Base-by-base conservation (phyloP, 2,329 filamentous ascomycete species). In the Microsporum audouinii region DNA sequence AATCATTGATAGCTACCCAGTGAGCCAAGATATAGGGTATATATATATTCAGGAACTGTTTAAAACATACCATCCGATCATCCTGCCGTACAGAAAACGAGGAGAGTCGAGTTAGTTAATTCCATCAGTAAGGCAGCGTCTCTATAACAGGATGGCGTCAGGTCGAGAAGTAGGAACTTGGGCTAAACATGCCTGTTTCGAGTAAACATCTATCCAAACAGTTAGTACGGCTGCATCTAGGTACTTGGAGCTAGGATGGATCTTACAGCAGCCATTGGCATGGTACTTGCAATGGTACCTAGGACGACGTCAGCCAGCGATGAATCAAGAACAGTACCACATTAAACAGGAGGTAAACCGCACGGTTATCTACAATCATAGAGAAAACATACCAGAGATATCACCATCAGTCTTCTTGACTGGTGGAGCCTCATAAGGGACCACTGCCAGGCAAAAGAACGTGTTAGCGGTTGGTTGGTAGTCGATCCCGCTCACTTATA, bases 261-360 rank as follows among this genome's bases (percentile, higher is more conserved):
- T 79, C 79, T 73, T 77, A 86, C 83, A 65, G 91, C 91, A 62
- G 89, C 91, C 92, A 96, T 96, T 62, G 92, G 92, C 71, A 97
- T 80, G 39, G 91, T 95, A 71, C 87, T 92, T 59, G 82, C 79
- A 77, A 86, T 80, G 57, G 83, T 84, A 68, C 80, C 82, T 82
- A 45, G 60, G 38, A 14, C 17, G 23, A 7, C 7, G 17, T 55
- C 33, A 55, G 31, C 12, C 29, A 55, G 36, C 3, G 14, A 36
- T 34, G 1, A 38, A n/a, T 5, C n/a, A 17, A 10, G 29, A 39
- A 34, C 0, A 43, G 14, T 31, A 61, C 72, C 17, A 23, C 10
- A 6, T 47, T 5, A 47, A 8, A 31, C 3, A 51, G 65, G 58
- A 41, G 61, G 23, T 57, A 34, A 12, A 29, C 2, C 5, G 8